phyloP scores from a whole-genome alignment of 2,329 filamentous ascomycete species.

The Ascochyta koolunga region DNA sequence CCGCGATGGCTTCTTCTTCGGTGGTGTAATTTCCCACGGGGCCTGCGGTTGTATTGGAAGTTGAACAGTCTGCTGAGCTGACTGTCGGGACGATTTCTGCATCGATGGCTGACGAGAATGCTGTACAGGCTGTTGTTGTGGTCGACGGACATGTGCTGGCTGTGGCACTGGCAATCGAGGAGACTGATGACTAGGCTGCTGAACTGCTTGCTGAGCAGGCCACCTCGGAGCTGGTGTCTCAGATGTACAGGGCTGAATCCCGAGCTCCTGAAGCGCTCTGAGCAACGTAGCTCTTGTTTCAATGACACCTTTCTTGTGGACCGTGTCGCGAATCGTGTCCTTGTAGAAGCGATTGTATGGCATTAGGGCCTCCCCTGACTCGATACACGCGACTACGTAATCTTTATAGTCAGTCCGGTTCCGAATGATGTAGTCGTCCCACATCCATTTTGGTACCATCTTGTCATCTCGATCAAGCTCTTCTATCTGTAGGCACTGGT shows the following conservation, averaged over 20 bases:
- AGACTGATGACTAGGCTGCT: neutral
- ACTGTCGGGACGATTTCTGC: neutral
- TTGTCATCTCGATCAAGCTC: constrained; percentile 37
- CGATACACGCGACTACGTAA: constrained; percentile 31
- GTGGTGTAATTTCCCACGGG: neutral
- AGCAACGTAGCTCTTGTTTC: constrained; percentile 22
- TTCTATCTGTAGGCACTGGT: constrained; percentile 36
- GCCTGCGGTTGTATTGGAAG: constrained; percentile 6
- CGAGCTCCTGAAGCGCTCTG: constrained; percentile 31
- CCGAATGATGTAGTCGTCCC: constrained; percentile 50
- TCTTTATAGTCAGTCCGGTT: constrained; percentile 40
- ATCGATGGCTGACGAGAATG: neutral
- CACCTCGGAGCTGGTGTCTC: neutral
- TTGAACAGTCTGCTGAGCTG: neutral
- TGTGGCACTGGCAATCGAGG: neutral
- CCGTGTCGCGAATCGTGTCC: constrained; percentile 34
- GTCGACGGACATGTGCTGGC: neutral
- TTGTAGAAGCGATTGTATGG: constrained; percentile 46
- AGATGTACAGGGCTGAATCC: neutral
- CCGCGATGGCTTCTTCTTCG: constrained; percentile 4
- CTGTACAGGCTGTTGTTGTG: neutral
- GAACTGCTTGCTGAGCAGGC: neutral
- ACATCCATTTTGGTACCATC: constrained; percentile 46
- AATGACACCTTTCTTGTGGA: constrained; percentile 36
- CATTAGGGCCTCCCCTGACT: constrained; percentile 30